Evolutionary conservation across 176 grass and related monocot genomes (phyloP).

Genomic region (Zoysia pacifica): DNA sequence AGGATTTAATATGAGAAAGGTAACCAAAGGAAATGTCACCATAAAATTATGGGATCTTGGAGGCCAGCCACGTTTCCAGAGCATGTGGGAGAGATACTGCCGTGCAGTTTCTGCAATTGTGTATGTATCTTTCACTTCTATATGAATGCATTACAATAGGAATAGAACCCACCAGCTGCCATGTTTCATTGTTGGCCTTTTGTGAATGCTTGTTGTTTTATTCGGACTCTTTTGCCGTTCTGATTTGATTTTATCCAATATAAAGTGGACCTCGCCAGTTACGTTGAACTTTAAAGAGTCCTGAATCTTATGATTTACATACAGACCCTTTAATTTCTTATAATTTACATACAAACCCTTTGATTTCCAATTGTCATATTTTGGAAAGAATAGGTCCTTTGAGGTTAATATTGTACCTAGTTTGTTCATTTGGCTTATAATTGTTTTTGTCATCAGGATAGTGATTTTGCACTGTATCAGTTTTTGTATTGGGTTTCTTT

Average conservation of each 20-base stretch:
- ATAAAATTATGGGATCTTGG: constrained; percentile 99
- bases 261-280: background rate
- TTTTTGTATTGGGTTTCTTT: constrained; percentile 13
- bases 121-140: constrained; percentile 51
- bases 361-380: background rate
- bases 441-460: constrained; percentile 14
- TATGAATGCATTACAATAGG: background rate
- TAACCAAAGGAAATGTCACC: constrained; percentile 96
- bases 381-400: background rate
- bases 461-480: background rate
- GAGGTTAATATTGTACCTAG: constrained; percentile 5
- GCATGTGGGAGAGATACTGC: constrained; percentile 99
- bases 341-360: constrained; percentile 14
- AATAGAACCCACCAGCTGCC: constrained; percentile 14
- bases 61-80: constrained; percentile 93
- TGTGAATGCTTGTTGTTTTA: constrained; percentile 14
- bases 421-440: background rate
- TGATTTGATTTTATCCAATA: constrained; percentile 1
- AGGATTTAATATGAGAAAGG: constrained; percentile 99
- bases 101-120: constrained; percentile 98
- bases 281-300: background rate
- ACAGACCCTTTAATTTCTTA: constrained; percentile 16
- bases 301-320: constrained; percentile 10
- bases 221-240: background rate
- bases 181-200: constrained; percentile 26